These are phyloP conservation scores for Nowakowskiella sp. DNA, from an alignment of 192 early-diverging fungal species.

Conservation along the genomic window DNA sequence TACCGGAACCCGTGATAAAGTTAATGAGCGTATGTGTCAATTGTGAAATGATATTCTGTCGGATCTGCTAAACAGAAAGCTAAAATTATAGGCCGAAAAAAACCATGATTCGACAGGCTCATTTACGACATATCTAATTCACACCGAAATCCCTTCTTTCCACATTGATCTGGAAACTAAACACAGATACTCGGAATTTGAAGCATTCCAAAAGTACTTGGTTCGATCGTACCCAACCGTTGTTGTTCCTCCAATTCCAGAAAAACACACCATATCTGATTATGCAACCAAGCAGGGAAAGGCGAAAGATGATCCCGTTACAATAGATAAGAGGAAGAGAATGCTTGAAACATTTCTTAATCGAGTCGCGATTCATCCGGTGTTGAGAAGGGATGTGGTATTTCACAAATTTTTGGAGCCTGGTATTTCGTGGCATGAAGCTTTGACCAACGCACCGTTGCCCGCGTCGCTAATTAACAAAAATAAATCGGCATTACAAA, in stretches of 20 bases:
- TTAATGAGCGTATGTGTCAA: no score
- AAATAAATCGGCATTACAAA: not conserved
- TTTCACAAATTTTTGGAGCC: conserved; percentile 87
- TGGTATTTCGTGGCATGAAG: conserved; percentile 29
- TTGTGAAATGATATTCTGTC: no score
- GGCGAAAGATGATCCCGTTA: conserved; percentile 83
- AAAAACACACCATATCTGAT: conserved; percentile 86
- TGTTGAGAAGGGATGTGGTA: conserved; percentile 76
- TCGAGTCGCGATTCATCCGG: conserved; percentile 78
- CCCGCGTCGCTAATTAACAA: not conserved
- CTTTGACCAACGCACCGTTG: not conserved
- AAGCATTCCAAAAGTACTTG: conserved; percentile 74
- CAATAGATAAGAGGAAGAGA: conserved; percentile 84
- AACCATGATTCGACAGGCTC: no score
- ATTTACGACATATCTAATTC: no score
- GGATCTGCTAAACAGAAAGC: no score
- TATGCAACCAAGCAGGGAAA: conserved; percentile 69
- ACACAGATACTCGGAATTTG: conserved; percentile 94
- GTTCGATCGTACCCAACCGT: conserved; percentile 73
- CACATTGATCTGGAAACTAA: conserved; percentile 48
- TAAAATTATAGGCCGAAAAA: no score
- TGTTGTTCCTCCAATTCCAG: conserved; percentile 92
- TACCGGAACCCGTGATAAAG: no score
- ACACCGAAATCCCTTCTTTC: conserved; percentile 15
- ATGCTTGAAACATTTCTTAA: conserved; percentile 94